These are phyloP conservation scores for Mycena kentingensis DNA, from an alignment of 768 basidiomycete species.

Conservation along the genomic window DNA sequence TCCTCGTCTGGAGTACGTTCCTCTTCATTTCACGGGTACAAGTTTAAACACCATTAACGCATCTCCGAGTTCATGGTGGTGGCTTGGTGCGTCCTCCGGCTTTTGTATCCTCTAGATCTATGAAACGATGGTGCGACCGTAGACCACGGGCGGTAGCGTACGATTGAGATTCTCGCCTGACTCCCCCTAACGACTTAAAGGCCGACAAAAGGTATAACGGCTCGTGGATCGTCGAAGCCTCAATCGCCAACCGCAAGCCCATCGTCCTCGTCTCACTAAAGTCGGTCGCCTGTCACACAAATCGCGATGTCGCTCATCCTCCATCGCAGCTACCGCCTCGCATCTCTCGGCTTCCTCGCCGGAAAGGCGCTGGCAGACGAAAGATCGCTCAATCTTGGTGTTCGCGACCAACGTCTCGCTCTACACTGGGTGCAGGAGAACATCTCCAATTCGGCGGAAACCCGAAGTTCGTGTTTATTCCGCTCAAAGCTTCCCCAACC, in stretches of 20 bases:
- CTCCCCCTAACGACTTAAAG: conserved; percentile 22
- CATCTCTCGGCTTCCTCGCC: conserved; percentile 29
- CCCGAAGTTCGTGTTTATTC: conserved; percentile 24
- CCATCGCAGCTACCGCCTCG: conserved; percentile 24
- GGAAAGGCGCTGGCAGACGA: conserved; percentile 30
- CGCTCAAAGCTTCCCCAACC: not conserved
- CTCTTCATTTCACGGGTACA: not conserved
- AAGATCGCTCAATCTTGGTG: conserved; percentile 35
- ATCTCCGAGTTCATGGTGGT: conserved; percentile 14
- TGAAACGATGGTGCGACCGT: not conserved
- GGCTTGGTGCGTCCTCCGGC: conserved; percentile 8
- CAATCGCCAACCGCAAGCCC: conserved; percentile 12
- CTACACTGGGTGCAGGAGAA: conserved; percentile 39
- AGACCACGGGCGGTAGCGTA: conserved; percentile 20
- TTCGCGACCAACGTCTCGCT: conserved; percentile 39
- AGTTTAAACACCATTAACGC: not conserved
- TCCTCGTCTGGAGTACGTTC: conserved; percentile 31
- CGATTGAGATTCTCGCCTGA: not conserved
- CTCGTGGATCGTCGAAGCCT: conserved; percentile 22
- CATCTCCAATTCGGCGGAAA: conserved; percentile 33
- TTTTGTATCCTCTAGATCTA: conserved; percentile 4
- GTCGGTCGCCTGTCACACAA: not conserved
- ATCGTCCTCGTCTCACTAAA: conserved; percentile 22
- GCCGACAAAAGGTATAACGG: conserved; percentile 37
- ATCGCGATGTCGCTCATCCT: not conserved